Evolutionary conservation across 768 basidiomycete genomes (phyloP).

Genomic region (Tulasnella sp.): DNA sequence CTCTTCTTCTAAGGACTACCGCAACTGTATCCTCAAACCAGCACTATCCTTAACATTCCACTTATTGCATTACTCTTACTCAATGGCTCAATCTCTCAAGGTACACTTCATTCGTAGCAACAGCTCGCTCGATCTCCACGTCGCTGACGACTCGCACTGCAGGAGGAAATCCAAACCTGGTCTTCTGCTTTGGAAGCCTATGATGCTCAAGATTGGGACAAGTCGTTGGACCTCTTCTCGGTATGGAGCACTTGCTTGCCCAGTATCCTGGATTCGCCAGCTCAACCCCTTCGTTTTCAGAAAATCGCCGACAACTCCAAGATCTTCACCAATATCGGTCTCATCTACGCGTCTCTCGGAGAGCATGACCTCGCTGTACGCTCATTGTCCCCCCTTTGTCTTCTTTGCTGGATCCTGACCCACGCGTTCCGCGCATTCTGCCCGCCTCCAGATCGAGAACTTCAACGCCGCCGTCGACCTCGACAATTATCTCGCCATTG

Average conservation of each 20-base stretch:
- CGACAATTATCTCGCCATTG: conserved; percentile 87
- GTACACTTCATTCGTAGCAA: not conserved
- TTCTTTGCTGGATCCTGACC: not conserved
- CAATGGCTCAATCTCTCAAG: conserved; percentile 14
- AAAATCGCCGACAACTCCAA: conserved; percentile 85
- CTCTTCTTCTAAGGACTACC: not conserved
- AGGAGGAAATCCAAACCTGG: conserved; percentile 81
- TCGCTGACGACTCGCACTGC: not conserved
- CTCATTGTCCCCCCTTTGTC: not conserved
- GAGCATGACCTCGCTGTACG: conserved; percentile 75
- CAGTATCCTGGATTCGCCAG: too few species aligned
- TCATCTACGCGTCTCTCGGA: conserved; percentile 90
- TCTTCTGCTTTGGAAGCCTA: conserved; percentile 85
- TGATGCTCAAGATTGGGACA: conserved; percentile 80
- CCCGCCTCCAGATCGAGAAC: conserved; percentile 53
- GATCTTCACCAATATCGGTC: conserved; percentile 89
- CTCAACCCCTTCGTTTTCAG: conserved; percentile 44
- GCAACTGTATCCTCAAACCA: not conserved
- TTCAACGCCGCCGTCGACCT: conserved; percentile 76
- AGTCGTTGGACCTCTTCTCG: conserved; percentile 73
- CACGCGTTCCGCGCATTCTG: not conserved
- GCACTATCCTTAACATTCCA: conserved; percentile 11
- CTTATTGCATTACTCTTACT: not conserved
- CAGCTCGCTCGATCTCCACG: not conserved
- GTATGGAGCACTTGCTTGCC: conserved; percentile 47